Evolutionary conservation across 2,329 filamentous ascomycete species (phyloP), one percentile per base, ranked within the genome.

Genomic region (Monosporascus sp.): DNA sequence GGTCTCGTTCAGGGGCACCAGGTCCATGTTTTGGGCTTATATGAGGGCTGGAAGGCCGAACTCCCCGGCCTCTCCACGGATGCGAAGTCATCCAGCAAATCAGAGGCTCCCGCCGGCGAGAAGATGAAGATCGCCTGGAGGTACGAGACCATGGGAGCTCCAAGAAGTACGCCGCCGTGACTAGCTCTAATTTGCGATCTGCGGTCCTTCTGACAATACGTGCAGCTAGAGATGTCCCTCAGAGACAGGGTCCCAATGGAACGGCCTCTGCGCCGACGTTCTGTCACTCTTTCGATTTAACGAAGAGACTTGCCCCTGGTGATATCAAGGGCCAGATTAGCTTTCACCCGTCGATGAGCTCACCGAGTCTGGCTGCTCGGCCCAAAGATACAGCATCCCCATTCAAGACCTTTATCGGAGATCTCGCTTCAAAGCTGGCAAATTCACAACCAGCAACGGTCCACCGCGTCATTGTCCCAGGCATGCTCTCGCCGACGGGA

Each of bases 41-140:
- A 84, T 7, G 88, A 94, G 56, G 76, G 79, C 47, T 97, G 94
- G 94, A 83, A 85, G 38, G 78, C 88, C 58, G 90, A 93, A 61
- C 75, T 99, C 22, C 94, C 94, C 3, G 93, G 88, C 0, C 69
- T 95, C 37, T 78, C 77, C 2, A 72, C 63, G 9, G 68, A 71
- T 17, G 60, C 63, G 47, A 67, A 58, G 71, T 76, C 49, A 75
- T 66, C 64, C 43, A 55, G 60, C 61, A 73, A 68, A 52, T 61
- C 77, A 35, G 73, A 76, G 39, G 51, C 65, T 17, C 60, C 67
- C 3, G 64, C 71, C 2, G 77, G 79, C 15, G 88, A 93, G 57
- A 92, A 87, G 70, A 97, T 99, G 94, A 97, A 96, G 75, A 99
- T 99, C 75, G 94, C 94, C 3, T 99, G 94, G 94, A 82, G 94